A percentile compares a stretch with the other conserved stretches of the same genome.
These are phyloP conservation scores for Sphagnurus paluster DNA, from an alignment of 1,284 basidiomycete species.

Conservation along the genomic window DNA sequence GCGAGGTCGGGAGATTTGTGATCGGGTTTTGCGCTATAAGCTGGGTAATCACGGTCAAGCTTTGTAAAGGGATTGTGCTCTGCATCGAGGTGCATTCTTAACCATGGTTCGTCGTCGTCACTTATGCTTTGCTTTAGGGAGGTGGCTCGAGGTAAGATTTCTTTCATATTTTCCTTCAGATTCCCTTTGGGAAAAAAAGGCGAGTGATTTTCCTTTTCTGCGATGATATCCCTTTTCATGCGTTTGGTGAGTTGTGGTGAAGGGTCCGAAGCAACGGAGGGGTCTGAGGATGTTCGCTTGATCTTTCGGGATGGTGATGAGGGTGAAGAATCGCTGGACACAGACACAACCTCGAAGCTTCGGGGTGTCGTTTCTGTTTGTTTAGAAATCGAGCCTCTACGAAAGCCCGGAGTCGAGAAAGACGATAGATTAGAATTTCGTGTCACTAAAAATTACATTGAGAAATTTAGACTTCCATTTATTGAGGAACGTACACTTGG, in stretches of 20 bases:
- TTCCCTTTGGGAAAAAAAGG: slow-evolving; percentile 4
- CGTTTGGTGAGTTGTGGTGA: slow-evolving; percentile 40
- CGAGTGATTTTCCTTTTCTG: slow-evolving; percentile 39
- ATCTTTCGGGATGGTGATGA: slow-evolving; percentile 29
- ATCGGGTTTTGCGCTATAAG: too few species aligned
- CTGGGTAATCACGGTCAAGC: slow-evolving; percentile 25
- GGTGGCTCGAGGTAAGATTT: slow-evolving; percentile 4
- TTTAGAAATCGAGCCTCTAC: slow-evolving; percentile 22
- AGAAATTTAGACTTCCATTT: neutral
- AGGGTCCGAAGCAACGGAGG: slow-evolving; percentile 30
- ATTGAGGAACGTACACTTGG: neutral
- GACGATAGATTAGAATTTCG: slow-evolving; percentile 30
- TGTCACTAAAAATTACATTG: slow-evolving; percentile 17
- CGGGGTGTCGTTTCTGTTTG: slow-evolving; percentile 13
- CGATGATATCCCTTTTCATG: slow-evolving; percentile 31
- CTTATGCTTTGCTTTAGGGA: neutral
- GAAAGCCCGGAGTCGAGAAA: slow-evolving; percentile 45
- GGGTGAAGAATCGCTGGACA: slow-evolving; percentile 38
- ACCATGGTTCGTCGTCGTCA: slow-evolving; percentile 26
- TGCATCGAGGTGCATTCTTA: slow-evolving; percentile 18
- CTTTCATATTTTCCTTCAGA: slow-evolving; percentile 16
- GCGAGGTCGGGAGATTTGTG: too few species aligned
- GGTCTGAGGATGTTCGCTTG: slow-evolving; percentile 48
- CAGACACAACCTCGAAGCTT: slow-evolving; percentile 32
- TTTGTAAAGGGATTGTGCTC: slow-evolving; percentile 24